Evolutionary conservation across 23 red algal species (phyloP).

Genomic region (Gracilaria vermiculophylla): DNA sequence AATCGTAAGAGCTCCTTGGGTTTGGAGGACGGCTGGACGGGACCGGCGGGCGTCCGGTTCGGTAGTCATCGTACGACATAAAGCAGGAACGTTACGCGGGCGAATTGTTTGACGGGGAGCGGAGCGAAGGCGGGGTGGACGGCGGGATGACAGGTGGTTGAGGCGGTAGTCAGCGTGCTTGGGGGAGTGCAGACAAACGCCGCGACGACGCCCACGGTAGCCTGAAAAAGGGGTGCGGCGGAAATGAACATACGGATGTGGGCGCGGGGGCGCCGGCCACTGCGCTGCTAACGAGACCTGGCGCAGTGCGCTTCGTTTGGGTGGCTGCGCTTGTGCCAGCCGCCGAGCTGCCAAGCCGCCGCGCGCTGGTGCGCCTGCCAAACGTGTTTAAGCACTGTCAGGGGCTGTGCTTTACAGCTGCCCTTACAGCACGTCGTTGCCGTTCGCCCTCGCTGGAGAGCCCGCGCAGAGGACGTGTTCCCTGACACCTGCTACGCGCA

Average conservation of each 20-base stretch:
- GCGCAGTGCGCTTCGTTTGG: background rate
- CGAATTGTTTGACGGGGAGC: background rate
- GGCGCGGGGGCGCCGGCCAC: background rate
- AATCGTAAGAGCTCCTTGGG: slow-evolving; percentile 37
- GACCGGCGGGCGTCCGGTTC: slow-evolving; percentile 51
- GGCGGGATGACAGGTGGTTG: background rate
- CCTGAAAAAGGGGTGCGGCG: too few species aligned
- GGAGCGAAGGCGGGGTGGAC: background rate
- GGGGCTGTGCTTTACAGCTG: background rate
- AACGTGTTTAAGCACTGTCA: background rate
- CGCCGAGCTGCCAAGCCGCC: too few species aligned
- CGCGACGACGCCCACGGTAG: too few species aligned
- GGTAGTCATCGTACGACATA: slow-evolving; percentile 82
- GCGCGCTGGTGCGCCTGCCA: background rate
- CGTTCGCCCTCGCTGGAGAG: background rate
- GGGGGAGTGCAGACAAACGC: too few species aligned
- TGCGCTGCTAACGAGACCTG: slow-evolving; percentile 10
- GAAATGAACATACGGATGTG: background rate
- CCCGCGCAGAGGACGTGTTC: slow-evolving; percentile 9
- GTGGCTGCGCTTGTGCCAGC: background rate
- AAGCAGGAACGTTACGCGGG: background rate
- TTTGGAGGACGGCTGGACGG: background rate
- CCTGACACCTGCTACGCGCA: slow-evolving; percentile 29
- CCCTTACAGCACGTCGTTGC: background rate
- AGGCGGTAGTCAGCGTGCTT: too few species aligned